Conservation (phyloP, 2,329 filamentous ascomycete species). For the Sporothrix variecibatus region DNA sequence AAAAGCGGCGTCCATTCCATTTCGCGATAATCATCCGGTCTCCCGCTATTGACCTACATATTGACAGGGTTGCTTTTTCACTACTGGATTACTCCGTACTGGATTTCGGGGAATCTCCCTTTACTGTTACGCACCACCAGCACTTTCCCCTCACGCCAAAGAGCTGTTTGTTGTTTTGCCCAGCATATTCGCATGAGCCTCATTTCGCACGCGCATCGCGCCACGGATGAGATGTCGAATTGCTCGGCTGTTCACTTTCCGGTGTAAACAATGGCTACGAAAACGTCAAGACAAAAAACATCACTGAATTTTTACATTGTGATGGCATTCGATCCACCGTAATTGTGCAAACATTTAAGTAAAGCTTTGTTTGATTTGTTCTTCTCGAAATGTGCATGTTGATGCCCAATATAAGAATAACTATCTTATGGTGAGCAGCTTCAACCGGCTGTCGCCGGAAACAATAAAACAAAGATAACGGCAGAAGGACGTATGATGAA, state of each 20-base stretch:
- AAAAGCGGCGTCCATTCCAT: conserved; percentile 14
- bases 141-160: neutral
- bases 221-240: neutral
- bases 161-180: neutral
- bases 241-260: neutral
- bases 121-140: neutral
- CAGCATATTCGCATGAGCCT: neutral
- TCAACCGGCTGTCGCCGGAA: neutral
- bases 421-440: neutral
- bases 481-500: neutral
- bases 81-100: neutral
- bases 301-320: neutral
- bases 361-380: neutral
- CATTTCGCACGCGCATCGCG: conserved; percentile 9
- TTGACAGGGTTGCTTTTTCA: neutral
- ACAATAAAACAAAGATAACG: neutral
- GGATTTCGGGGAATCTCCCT: neutral
- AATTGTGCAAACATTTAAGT: neutral
- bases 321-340: neutral
- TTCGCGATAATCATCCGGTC: conserved; percentile 18
- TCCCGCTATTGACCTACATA: neutral
- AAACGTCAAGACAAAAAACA: neutral
- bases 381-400: neutral
- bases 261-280: neutral
- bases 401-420: neutral